Base-by-base conservation (phyloP, 805 yeast genomes). In the Komagataella mondaviorum region DNA sequence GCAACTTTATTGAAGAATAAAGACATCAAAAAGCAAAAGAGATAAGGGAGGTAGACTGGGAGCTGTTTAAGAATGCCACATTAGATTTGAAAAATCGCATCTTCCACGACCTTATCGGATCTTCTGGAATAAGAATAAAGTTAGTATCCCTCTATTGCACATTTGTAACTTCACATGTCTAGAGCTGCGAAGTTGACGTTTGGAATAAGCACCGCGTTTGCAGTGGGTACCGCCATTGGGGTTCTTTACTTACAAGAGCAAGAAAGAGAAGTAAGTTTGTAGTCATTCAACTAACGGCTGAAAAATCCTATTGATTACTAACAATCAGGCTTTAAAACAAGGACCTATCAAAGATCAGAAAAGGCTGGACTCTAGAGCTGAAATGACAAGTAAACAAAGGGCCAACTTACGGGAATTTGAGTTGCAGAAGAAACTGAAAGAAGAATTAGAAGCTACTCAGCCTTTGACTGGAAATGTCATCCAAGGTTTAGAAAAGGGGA, bases 341-440 rank as follows among this genome's bases (percentile, higher is more conserved):
- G 96, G 96, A 1, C 96, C 96, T 4, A 78, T 85, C 59, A 85
- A 85, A 59, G 96, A 88, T 63, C 88, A 89, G 2, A 23, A 22
- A 6, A 22, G 47, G 78, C 72, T 54, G 70, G 95, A 53, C 63
- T 83, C 54, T 72, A 73, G 48, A 74, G 70, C 47, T 76, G 57
- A 64, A 52, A 55, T 64, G 57, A 53, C 57, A 53, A 55, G 60
- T 6, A 73, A 71, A 56, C 73, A 71, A 55, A 67, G 66, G 58
- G 81, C 76, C 46, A 86, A 86, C 63, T 72, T 79, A 52, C 65
- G 71, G 48, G 95, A 86, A 55, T 88, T 85, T 60, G 77, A 74
- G 53, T 72, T 76, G 49, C 93, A 86, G 60, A 75, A 75, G 57
- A 74, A 75, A 55, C 71, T 86, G 58, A 71, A 75, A 56, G 74